Evolutionary conservation across 441 rosid species (phyloP), one percentile per base, ranked within the genome.

Genomic region (Gossypium davidsonii): DNA sequence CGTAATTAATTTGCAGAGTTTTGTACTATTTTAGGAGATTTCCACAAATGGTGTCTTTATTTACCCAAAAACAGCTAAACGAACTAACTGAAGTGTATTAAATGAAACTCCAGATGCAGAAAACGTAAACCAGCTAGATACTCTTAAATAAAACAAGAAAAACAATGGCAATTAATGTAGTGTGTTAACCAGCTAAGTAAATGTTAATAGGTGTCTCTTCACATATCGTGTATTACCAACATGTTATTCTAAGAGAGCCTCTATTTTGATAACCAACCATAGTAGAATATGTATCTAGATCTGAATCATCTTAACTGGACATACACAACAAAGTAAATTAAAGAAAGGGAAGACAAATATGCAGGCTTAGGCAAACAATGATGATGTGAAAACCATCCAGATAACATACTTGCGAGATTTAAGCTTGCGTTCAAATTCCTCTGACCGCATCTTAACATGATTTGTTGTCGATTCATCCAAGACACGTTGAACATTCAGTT

Each of bases 381-480:
- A 49, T 20, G 2, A 63, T 26, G 39, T 49, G 46, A 67, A 67
- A 67, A 48, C 23, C 21, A 48, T 25, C 21, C 52, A 10, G 70
- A 73, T 72, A 0, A 80, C 90, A 78, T 85, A 96, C 99, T 91
- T 91, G 83, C 98, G 95, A 67, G 90, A 79, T 76, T 93, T 93
- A 67, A 53, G 79, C 87, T 89, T 93, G 79, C 91, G 95, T 58
- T 90, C 97, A 83, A 97, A 97, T 85, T 96, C 99, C 84, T 83
- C 97, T 18, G 97, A 93, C 74, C 83, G 90, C 98, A 80, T 96
- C 87, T 96, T 96, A 78, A 96, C 91, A 80, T 91, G 97, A 80
- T 88, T 93, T 20, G 81, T 90, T 60, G 93, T 88, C 53, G 98
- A 91, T 84, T 96, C 99, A 25, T 96, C 99, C 85, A 96, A 83